A percentile compares a stretch with the other conserved stretches of the same genome.
Evolutionary conservation across 2,329 filamentous ascomycete genomes (phyloP).

Genomic region (Colletotrichum karsti): DNA sequence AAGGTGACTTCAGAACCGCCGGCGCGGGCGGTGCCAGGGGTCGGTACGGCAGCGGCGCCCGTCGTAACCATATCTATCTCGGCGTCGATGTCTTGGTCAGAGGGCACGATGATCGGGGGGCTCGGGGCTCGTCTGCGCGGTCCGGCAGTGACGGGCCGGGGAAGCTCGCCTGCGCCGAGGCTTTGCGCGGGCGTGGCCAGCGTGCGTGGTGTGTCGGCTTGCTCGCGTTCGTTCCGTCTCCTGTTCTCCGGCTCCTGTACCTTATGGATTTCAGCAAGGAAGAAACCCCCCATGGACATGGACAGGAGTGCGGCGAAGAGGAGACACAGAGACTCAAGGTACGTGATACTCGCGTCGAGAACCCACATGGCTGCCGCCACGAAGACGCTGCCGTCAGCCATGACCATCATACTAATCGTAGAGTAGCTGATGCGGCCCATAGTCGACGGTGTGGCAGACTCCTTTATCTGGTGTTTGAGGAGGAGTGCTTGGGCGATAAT

Average conservation of each 20-base stretch:
- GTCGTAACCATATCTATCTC: conserved; percentile 53
- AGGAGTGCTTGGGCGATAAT: conserved; percentile 69
- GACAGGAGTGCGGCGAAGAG: conserved; percentile 62
- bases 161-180: conserved; percentile 42
- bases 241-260: conserved; percentile 65
- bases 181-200: conserved; percentile 35
- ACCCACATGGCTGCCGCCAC: conserved; percentile 64
- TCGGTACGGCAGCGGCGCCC: conserved; percentile 36
- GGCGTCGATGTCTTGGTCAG: conserved; percentile 70
- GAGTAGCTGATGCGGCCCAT: conserved; percentile 72
- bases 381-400: conserved; percentile 70
- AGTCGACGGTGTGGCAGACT: conserved; percentile 73
- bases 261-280: conserved; percentile 67
- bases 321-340: conserved; percentile 65
- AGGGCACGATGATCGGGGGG: conserved; percentile 67
- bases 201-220: conserved; percentile 33
- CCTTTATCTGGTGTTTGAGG: conserved; percentile 71
- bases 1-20: conserved; percentile 49
- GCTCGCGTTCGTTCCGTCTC: conserved; percentile 46
- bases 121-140: conserved; percentile 35
- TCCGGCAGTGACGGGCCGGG: conserved; percentile 49
- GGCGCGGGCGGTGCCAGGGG: conserved; percentile 18
- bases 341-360: conserved; percentile 62
- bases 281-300: conserved; percentile 64
- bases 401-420: conserved; percentile 68